These are phyloP conservation scores for Astrothelium subdiscretum DNA, from an alignment of 495 filamentous ascomycete species.

Conservation along the genomic window DNA sequence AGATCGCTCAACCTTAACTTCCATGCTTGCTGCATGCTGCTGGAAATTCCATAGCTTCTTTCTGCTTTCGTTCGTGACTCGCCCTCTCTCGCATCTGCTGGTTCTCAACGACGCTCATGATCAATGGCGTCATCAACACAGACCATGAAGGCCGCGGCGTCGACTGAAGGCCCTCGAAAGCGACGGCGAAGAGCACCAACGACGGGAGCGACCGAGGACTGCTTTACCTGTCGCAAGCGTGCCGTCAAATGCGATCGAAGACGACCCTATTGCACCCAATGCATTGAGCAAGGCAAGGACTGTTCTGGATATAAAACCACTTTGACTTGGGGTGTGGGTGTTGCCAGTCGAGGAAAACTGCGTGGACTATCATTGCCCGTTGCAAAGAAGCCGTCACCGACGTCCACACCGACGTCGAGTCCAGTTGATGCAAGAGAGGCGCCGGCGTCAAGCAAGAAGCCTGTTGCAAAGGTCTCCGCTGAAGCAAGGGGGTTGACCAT, in stretches of 20 bases:
- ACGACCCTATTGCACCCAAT: slow-evolving; percentile 90
- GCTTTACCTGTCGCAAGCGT: slow-evolving; percentile 82
- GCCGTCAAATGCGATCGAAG: slow-evolving; percentile 80
- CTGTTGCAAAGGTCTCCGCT: not conserved
- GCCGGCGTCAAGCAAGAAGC: not conserved
- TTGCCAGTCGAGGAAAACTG: slow-evolving; percentile 92
- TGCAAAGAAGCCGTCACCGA: slow-evolving; percentile 50
- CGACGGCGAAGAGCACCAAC: slow-evolving; percentile 78
- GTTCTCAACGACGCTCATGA: not conserved
- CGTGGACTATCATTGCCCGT: slow-evolving; percentile 80
- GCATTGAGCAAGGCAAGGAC: slow-evolving; percentile 80
- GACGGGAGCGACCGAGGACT: slow-evolving; percentile 87
- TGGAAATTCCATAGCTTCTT: not conserved
- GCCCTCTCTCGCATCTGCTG: not conserved
- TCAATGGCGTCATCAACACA: slow-evolving; percentile 1
- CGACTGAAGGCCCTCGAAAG: slow-evolving; percentile 44
- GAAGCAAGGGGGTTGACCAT: slow-evolving; percentile 28
- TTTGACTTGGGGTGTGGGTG: slow-evolving; percentile 94
- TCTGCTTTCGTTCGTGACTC: not conserved
- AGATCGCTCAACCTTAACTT: not conserved
- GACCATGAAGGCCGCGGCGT: not conserved
- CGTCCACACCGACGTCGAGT: slow-evolving; percentile 10
- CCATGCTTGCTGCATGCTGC: not conserved
- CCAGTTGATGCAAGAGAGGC: not conserved
- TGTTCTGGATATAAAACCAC: slow-evolving; percentile 97